Conservation (phyloP, 306 rosid species). For the Ormosia semicastrata region DNA sequence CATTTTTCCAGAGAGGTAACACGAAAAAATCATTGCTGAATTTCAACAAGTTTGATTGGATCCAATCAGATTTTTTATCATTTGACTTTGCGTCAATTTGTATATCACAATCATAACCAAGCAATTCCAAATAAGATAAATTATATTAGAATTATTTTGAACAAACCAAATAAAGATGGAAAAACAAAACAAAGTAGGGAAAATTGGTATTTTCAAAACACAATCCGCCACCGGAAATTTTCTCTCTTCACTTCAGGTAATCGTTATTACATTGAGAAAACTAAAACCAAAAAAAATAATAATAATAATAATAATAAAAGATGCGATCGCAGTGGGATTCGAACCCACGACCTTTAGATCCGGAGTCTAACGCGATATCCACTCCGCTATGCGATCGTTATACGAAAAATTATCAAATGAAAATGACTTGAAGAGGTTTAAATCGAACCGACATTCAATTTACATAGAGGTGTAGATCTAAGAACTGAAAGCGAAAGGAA, state of each 20-base stretch:
- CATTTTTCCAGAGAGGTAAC: neutral
- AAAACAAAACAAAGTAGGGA: neutral
- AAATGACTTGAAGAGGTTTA: neutral
- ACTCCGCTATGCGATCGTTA: conserved; percentile 90
- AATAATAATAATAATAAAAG: too few species aligned
- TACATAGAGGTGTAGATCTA: neutral
- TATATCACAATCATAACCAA: neutral
- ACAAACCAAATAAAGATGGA: neutral
- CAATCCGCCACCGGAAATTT: neutral
- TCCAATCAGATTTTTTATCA: neutral
- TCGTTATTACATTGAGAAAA: neutral
- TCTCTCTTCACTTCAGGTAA: too few species aligned
- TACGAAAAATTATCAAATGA: neutral
- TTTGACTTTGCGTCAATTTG: neutral
- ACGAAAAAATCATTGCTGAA: neutral
- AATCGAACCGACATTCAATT: neutral
- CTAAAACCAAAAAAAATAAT: neutral
- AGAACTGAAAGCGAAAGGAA: neutral
- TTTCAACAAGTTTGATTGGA: neutral
- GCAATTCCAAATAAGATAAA: neutral
- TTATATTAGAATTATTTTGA: neutral
- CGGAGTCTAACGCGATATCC: conserved; percentile 99
- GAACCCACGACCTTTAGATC: conserved; percentile 99
- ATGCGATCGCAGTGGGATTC: conserved; percentile 93
- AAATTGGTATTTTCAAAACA: neutral